Evolutionary conservation across 805 yeast species (phyloP).

Genomic region (Monosporozyma yasuniensis): DNA sequence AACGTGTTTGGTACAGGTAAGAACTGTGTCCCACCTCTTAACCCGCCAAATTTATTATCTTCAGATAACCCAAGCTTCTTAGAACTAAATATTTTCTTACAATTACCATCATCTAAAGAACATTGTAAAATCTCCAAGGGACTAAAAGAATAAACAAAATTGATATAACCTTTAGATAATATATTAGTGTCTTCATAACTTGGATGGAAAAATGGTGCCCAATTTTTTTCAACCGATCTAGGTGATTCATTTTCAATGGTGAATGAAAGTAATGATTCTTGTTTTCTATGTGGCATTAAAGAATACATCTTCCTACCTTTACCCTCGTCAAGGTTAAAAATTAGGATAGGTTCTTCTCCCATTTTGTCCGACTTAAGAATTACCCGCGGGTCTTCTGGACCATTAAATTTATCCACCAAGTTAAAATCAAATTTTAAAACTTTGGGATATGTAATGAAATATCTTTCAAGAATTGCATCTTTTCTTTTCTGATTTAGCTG

Average conservation of each 20-base stretch:
- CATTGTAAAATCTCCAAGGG: slow-evolving; percentile 12
- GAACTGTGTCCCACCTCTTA: slow-evolving; percentile 13
- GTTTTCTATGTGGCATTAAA: neutral
- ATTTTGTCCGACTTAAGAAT: neutral
- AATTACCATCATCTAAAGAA: slow-evolving; percentile 11
- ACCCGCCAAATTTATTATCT: slow-evolving; percentile 5
- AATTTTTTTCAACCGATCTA: slow-evolving; percentile 6
- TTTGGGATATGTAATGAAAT: neutral
- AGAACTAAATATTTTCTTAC: slow-evolving; percentile 10
- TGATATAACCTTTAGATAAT: slow-evolving; percentile 13
- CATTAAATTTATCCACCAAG: neutral
- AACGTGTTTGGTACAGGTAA: slow-evolving; percentile 8
- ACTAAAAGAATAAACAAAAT: slow-evolving; percentile 10
- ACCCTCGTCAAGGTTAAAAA: neutral
- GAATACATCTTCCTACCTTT: neutral
- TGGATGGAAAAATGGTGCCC: slow-evolving; percentile 11
- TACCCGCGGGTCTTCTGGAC: neutral
- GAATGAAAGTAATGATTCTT: neutral
- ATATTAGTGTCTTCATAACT: slow-evolving; percentile 2
- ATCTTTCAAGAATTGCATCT: neutral
- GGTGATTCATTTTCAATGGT: neutral
- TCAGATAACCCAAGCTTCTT: slow-evolving; percentile 3
- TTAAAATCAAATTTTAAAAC: neutral
- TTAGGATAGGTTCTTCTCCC: neutral
- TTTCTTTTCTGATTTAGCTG: slow-evolving; percentile 10